Evolutionary conservation across 352 stramenopile species (phyloP).

Genomic region (Hyaloperonospora arabidopsidis): DNA sequence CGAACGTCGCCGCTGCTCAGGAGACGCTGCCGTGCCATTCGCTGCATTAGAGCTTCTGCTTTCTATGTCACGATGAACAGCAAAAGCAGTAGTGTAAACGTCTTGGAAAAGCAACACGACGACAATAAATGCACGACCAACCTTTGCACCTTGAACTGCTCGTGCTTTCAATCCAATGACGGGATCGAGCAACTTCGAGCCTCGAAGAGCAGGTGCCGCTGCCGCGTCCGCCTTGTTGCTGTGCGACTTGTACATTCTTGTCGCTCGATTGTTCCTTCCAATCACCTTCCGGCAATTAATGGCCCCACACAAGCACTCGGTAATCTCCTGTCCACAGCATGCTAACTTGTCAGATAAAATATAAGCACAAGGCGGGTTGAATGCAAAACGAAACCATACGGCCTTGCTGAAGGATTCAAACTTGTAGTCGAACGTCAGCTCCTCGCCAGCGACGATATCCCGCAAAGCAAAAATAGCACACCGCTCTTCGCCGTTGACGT

Average conservation of each 20-base stretch:
- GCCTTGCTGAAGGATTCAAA: slow-evolving; percentile 29
- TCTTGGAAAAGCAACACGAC: background rate
- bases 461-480: slow-evolving; percentile 92
- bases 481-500: slow-evolving; percentile 87
- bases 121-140: slow-evolving; percentile 7
- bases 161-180: slow-evolving; percentile 35
- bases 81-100: background rate
- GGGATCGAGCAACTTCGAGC: slow-evolving; percentile 36
- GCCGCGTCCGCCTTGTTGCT: slow-evolving; percentile 14
- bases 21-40: slow-evolving; percentile 45
- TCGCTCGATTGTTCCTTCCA: slow-evolving; percentile 53
- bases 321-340: slow-evolving; percentile 48
- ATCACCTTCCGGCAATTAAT: slow-evolving; percentile 65
- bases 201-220: slow-evolving; percentile 1
- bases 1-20: slow-evolving; percentile 42
- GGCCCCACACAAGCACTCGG: slow-evolving; percentile 53
- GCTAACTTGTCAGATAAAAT: background rate
- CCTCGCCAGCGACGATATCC: slow-evolving; percentile 84
- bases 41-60: slow-evolving; percentile 49
- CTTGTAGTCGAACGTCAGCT: slow-evolving; percentile 96
- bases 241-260: slow-evolving; percentile 22
- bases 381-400: slow-evolving; percentile 9
- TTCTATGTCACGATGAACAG: slow-evolving; percentile 24
- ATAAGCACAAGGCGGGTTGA: background rate
- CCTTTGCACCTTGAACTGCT: slow-evolving; percentile 35